Evolutionary conservation across 139 green algal species (phyloP).

Genomic region (Chlamydomonas incerta): DNA sequence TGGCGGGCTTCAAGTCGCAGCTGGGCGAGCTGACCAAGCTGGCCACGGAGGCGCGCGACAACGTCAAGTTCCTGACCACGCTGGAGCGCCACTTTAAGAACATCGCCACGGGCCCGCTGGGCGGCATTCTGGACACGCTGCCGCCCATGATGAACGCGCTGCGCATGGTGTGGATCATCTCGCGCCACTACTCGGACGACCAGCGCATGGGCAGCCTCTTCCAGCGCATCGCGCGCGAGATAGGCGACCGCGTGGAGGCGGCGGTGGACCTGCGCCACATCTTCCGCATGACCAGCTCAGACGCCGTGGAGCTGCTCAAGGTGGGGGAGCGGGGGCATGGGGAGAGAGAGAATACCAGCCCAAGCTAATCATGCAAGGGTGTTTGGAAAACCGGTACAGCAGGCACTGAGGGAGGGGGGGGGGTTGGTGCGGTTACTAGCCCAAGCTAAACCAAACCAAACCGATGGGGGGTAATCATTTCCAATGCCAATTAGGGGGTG

Average conservation of each 20-base stretch:
- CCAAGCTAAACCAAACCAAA: no score
- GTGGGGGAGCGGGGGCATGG: neutral
- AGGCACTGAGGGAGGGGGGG: no score
- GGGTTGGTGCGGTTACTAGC: no score
- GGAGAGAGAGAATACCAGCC: neutral
- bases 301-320: slow-evolving; percentile 71
- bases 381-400: no score
- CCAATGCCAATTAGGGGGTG: no score
- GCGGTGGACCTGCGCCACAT: slow-evolving; percentile 76
- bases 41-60: slow-evolving; percentile 86
- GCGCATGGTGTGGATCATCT: slow-evolving; percentile 96
- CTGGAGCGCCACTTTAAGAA: slow-evolving; percentile 93
- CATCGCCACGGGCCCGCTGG: slow-evolving; percentile 70
- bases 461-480: no score
- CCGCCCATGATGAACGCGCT: slow-evolving; percentile 91
- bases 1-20: slow-evolving; percentile 76
- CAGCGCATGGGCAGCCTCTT: slow-evolving; percentile 91
- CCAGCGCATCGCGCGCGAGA: slow-evolving; percentile 81
- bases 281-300: slow-evolving; percentile 69
- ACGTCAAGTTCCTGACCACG: slow-evolving; percentile 94
- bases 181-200: slow-evolving; percentile 87
- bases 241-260: slow-evolving; percentile 77
- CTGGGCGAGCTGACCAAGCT: slow-evolving; percentile 81
- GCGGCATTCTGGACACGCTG: slow-evolving; percentile 82
- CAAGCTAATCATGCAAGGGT: no score